phyloP scores from a whole-genome alignment of 768 basidiomycete genomes.

The Leucocoprinus birnbaumii region DNA sequence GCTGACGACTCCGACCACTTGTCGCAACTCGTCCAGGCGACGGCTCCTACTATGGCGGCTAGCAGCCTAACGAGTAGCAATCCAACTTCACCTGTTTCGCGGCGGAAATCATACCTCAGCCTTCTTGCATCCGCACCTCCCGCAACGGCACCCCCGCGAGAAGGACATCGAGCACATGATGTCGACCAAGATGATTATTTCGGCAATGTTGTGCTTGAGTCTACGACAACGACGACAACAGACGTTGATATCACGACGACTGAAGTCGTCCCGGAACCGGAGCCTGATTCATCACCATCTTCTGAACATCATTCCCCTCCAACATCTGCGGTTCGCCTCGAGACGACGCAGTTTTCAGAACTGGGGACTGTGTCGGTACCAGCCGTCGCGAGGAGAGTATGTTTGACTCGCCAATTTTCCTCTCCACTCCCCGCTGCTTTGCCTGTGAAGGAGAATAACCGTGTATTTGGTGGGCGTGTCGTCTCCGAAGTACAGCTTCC shows the following conservation, averaged over 20 bases:
- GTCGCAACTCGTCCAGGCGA: constrained; percentile 2
- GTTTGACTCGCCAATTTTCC: constrained; percentile 59
- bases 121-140: constrained; percentile 15
- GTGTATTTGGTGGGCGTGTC: constrained; percentile 27
- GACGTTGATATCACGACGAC: not conserved
- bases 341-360: constrained; percentile 11
- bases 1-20: constrained; percentile 2
- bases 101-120: constrained; percentile 1
- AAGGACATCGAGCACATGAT: constrained; percentile 1
- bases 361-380: constrained; percentile 35
- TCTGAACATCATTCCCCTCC: not conserved
- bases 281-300: not conserved
- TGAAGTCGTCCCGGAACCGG: not conserved
- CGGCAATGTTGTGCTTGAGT: constrained; percentile 6
- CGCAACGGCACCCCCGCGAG: constrained; percentile 20
- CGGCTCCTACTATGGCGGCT: not conserved
- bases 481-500: constrained; percentile 25
- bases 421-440: constrained; percentile 54
- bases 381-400: constrained; percentile 47
- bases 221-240: not conserved
- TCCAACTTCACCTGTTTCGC: not conserved
- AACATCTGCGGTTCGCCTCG: constrained; percentile 4
- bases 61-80: not conserved
- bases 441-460: constrained; percentile 27
- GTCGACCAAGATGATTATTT: constrained; percentile 16